phyloP scores from a whole-genome alignment of 441 rosid species.

The Pelargonium citronellum region DNA sequence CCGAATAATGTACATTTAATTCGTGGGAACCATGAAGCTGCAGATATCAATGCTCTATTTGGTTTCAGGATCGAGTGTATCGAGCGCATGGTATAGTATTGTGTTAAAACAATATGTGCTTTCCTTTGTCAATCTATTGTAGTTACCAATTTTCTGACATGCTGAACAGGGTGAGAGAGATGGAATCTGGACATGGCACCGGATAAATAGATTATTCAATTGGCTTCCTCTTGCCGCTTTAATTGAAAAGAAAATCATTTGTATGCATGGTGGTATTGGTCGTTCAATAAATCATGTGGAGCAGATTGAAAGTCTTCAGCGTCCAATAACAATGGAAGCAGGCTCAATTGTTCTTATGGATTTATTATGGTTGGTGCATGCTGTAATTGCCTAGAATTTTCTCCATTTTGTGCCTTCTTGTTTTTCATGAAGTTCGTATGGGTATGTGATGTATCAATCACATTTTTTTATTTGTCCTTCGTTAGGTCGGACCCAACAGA shows the following conservation, averaged over 20 bases:
- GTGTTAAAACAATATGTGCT: conserved; percentile 13
- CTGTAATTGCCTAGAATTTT: conserved; percentile 4
- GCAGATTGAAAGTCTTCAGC: conserved; percentile 88
- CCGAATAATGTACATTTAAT: conserved; percentile 81
- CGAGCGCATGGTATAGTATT: conserved; percentile 85
- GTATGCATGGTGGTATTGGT: conserved; percentile 99
- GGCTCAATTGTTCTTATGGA: conserved; percentile 98
- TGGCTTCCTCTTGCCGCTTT: conserved; percentile 97
- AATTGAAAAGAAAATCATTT: conserved; percentile 92
- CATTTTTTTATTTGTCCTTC: conserved; percentile 14
- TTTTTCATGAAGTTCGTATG: too few relatives aligned
- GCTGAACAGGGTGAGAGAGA: conserved; percentile 86
- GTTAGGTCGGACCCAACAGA: conserved; percentile 99
- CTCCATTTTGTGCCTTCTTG: too few relatives aligned
- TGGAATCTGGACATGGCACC: conserved; percentile 99
- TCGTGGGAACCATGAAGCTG: conserved; percentile 99
- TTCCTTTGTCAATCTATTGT: conserved; percentile 14
- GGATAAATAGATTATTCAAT: conserved; percentile 90
- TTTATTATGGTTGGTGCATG: conserved; percentile 67
- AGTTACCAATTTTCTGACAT: conserved; percentile 23
- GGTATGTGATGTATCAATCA: conserved; percentile 10
- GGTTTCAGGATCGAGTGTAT: conserved; percentile 97
- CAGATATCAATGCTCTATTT: conserved; percentile 97
- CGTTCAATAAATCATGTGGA: conserved; percentile 94
- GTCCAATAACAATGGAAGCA: conserved; percentile 97